Base-by-base conservation (phyloP, 805 yeast genomes). In the Teunomyces tritomae region DNA sequence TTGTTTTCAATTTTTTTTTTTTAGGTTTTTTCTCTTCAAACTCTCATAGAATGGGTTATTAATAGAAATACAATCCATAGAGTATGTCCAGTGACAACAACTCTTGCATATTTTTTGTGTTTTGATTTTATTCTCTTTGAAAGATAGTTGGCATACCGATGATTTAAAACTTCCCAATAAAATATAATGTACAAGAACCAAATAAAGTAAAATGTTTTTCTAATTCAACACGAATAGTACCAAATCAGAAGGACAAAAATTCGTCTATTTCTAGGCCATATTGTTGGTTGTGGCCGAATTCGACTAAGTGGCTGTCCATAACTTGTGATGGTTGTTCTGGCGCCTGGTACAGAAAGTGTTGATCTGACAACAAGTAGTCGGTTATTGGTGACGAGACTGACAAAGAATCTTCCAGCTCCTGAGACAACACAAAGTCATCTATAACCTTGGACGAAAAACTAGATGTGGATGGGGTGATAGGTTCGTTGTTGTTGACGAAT, bases 191-290 rank as follows among this genome's bases (percentile, higher is more conserved):
- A 20, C 24, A 20, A 20, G 24, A 20, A 20, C 24, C 24, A 28
- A 41, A 29, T 27, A n/a, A 41, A 41, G 30, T 41, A 26, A 24
- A 37, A 20, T 37, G 29, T 37, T 26, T 3, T 20, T 26, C 16
- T 24, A 11, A 37, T 24, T 37, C 7, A 14, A 26, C n/a, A 9
- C 26, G 13, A 16, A 17, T 5, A 5, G 24, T 13, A 24, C n/a
- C 29, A 26, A 39, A 29, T 51, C 56, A 63, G 48, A 63, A 56
- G 39, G 66, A 59, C 55, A 66, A 65, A 49, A 61, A 66, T 49
- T 66, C 70, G 32, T 64, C 68, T 32, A 66, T 57, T 44, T 65
- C 60, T 43, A 64, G 51, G 33, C 52, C 51, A 35, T 47, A 32
- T 32, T 32, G 46, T 41, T 57, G 62, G 44, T 52, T 17, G 13